Base-by-base conservation (phyloP, 768 basidiomycete species). In the Boletellus sp. region DNA sequence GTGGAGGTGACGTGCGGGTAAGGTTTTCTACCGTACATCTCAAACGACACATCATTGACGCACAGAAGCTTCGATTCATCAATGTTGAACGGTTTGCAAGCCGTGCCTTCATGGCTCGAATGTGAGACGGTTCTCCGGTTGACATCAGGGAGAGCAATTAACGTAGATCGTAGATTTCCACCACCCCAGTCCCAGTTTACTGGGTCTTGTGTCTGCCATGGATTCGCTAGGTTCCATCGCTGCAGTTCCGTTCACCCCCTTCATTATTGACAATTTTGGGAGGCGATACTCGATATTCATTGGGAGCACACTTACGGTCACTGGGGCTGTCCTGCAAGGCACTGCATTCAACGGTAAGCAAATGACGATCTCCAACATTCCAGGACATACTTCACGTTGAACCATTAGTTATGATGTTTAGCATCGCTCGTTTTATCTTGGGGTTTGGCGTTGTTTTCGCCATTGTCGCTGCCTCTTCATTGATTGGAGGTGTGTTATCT, bases 31-130 rank as follows among this genome's bases (percentile, higher is more conserved):
- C 4, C 19, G 6, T 6, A 6, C 16, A 0, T 6, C 39, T 24
- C 15, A 9, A 16, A n/a, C n/a, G 13, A 4, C 12, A 7, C 8
- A 4, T 12, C 28, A 37, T n/a, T 53, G 36, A 54, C 7, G 1
- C 2, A 4, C 1, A 26, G 11, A 46, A 55, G 54, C 4, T 47
- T 52, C 35, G 51, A 54, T 11, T 77, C 78, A 0, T 79, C 79
- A 1, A 81, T 83, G 82, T 72, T 84, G 62, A 84, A 83, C 53
- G 80, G 78, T 33, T 60, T 84, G 40, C 82, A 84, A 62, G 78
- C 79, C 0, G 81, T 84, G 4, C 65, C 74, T 19, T 75, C 78
- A 0, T 84, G 79, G 79, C 71, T 77, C 55, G 65, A 63, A 3
- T 81, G 81, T 81, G 42, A 53, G 74, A 51, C 4, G 6, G 3